Evolutionary conservation across 495 filamentous ascomycete species (phyloP), one percentile per base, ranked within the genome.

Genomic region (Friedmanniomyces endolithicus): DNA sequence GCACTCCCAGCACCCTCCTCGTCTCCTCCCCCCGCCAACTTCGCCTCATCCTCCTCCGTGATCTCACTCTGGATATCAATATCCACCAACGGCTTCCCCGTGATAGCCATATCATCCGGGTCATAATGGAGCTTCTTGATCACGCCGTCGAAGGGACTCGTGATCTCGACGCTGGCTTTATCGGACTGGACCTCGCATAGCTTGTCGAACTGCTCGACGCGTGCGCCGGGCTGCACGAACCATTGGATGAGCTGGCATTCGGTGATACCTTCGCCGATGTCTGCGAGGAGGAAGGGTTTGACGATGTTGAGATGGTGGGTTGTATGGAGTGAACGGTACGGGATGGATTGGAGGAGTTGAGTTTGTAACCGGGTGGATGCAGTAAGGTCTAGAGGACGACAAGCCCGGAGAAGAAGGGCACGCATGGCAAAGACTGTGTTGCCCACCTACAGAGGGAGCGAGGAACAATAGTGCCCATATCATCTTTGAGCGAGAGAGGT

Each of bases 171-270:
- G n/a, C 88, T 90, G 14, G 94, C 94, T 69, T 99, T 99, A 71
- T 99, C 94, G 52, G 86, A 92, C 67, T 96, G 92, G 39, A 97
- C 94, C 71, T 99, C 92, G 68, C 94, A 99, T 35, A 99, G 72
- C 52, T 88, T 90, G 65, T 94, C 90, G 79, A 94, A 99, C 71
- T 99, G 88, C 73, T 97, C 90, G 61, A 99, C 88, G 51, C 88
- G 82, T 23, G 94, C 94, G 48, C 86, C 90, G 49, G 94, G 90
- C 68, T 95, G 85, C 57, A 97, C 92, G 68, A 96, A 99, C 94
- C 94, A 99, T 74, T 97, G 94, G 62, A 97, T 97, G 64, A 99
- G 87, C 68, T 97, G 90, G 68, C 92, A 94, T 71, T 98, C 92
- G 60, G 88, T 87, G 64, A 97, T 98, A 47, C 92, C 94, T 77